Percentiles rank a stretch among this genome's conserved stretches.
phyloP scores from a whole-genome alignment of 129 eudicot species.

The sunflower (Helianthus annuus) region HanXRQr2.0-SUNRISE NC_035441.2:182811503-182812002 shows the following conservation, averaged over 20 bases:
- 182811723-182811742: background rate
- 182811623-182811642: slow-evolving; percentile 32
- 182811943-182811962: no score
- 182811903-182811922: no score
- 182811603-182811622: slow-evolving; percentile 7
- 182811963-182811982: no score
- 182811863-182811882: no score
- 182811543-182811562: background rate
- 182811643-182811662: slow-evolving; percentile 12
- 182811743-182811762: background rate
- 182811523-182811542: background rate
- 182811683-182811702: background rate
- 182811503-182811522: slow-evolving; percentile 45
- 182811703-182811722: background rate
- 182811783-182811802: background rate
- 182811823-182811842: background rate
- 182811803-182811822: background rate
- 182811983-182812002: no score
- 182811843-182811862: no score
- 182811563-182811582: slow-evolving; percentile 22
- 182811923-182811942: no score
- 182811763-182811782: background rate
- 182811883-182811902: no score
- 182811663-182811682: slow-evolving; percentile 18
- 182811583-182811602: slow-evolving; percentile 11